A percentile compares a stretch with the other conserved stretches of the same genome.
These are phyloP conservation scores for Fraxinus nigra DNA, from an alignment of 305 asterid genomes.

Conservation along the genomic window DNA sequence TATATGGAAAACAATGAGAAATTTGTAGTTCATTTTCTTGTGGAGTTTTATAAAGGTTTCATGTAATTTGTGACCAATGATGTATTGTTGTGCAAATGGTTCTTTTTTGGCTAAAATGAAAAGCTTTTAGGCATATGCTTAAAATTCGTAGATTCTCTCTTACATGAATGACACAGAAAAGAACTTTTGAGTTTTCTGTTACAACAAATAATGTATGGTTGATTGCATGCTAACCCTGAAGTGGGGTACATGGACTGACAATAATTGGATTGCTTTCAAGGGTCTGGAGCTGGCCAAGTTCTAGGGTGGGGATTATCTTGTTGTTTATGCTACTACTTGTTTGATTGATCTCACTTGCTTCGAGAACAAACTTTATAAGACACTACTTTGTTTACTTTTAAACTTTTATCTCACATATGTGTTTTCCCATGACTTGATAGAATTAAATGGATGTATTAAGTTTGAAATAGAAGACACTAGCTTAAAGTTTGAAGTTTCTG, in stretches of 20 bases:
- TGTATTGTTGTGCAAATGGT: neutral
- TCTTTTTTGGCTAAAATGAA: neutral
- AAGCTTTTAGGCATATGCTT: neutral
- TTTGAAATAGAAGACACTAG: constrained; percentile 1
- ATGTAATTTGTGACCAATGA: neutral
- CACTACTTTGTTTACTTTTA: neutral
- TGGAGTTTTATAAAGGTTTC: neutral
- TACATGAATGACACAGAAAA: neutral
- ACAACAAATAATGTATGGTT: neutral
- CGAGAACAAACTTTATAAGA: neutral
- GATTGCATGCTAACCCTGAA: neutral
- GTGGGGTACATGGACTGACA: neutral
- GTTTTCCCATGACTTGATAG: neutral
- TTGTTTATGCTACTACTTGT: neutral
- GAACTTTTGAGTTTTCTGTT: neutral
- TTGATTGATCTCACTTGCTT: neutral
- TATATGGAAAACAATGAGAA: neutral
- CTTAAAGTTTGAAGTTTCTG: constrained; percentile 11
- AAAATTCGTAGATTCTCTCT: neutral
- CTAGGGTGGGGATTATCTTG: constrained; percentile 3
- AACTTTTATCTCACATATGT: neutral
- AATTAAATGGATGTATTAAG: neutral
- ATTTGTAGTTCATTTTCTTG: neutral
- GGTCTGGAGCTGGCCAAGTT: constrained; percentile 16
- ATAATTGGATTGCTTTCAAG: neutral